Evolutionary conservation across 1,284 basidiomycete species (phyloP).

Genomic region (Leccinum griseonigrum): DNA sequence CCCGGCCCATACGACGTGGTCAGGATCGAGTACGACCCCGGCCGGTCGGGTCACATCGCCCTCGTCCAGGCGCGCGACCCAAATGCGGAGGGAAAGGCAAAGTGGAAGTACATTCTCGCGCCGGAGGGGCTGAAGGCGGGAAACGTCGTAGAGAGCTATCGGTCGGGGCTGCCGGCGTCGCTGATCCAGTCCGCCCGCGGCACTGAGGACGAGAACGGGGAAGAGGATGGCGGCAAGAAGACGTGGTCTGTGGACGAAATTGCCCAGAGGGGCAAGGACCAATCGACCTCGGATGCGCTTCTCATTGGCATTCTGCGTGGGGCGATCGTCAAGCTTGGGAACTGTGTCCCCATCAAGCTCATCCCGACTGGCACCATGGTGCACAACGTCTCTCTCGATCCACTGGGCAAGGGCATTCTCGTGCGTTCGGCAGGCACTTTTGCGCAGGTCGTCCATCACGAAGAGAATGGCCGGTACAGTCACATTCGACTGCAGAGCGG

Average conservation of each 20-base stretch:
- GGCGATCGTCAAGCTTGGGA: slow-evolving; percentile 86
- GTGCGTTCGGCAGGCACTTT: slow-evolving; percentile 89
- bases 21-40: slow-evolving; percentile 96
- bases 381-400: slow-evolving; percentile 81
- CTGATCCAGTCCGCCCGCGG: slow-evolving; percentile 62
- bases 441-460: slow-evolving; percentile 79
- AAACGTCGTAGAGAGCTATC: slow-evolving; percentile 86
- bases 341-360: slow-evolving; percentile 88
- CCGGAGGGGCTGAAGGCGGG: slow-evolving; percentile 89
- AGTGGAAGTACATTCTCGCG: slow-evolving; percentile 88
- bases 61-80: slow-evolving; percentile 67
- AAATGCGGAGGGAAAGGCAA: slow-evolving; percentile 44
- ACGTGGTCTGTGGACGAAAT: slow-evolving; percentile 23
- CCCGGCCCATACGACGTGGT: slow-evolving; percentile 86
- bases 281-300: slow-evolving; percentile 38
- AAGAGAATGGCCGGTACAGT: slow-evolving; percentile 66
- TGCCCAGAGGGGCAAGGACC: slow-evolving; percentile 21
- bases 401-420: slow-evolving; percentile 77
- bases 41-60: slow-evolving; percentile 92
- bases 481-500: slow-evolving; percentile 91
- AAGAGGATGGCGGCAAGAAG: slow-evolving; percentile 23
- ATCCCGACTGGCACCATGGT: slow-evolving; percentile 92
- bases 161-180: slow-evolving; percentile 76
- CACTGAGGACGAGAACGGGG: slow-evolving; percentile 34
- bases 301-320: slow-evolving; percentile 87